A percentile compares a stretch with the other conserved stretches of the same genome.
Evolutionary conservation across 2,329 filamentous ascomycete species (phyloP).

Genomic region (Aspergillus hortae): DNA sequence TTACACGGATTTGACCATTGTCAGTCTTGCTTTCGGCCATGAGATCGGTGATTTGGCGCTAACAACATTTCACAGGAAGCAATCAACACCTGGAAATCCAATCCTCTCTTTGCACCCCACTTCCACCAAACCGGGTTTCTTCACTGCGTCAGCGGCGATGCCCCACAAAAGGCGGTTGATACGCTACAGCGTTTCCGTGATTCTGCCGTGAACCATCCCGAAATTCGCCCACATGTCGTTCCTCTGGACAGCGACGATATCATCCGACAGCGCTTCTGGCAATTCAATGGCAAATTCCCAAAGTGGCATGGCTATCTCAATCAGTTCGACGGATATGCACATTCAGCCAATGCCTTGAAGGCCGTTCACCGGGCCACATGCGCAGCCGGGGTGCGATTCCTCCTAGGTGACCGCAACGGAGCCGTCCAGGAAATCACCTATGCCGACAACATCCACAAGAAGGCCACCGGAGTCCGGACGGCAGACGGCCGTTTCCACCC

Average conservation of each 20-base stretch:
- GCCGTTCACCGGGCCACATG: conserved; percentile 46
- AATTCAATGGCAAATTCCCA: conserved; percentile 47
- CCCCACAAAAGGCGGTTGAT: conserved; percentile 47
- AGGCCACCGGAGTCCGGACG: conserved; percentile 36
- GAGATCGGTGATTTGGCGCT: neutral
- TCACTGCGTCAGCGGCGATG: conserved; percentile 48
- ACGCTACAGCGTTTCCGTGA: conserved; percentile 44
- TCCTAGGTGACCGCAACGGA: conserved; percentile 40
- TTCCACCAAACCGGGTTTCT: conserved; percentile 53
- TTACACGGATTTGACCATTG: conserved; percentile 54
- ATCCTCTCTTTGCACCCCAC: conserved; percentile 50
- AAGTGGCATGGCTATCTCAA: conserved; percentile 61
- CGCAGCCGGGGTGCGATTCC: conserved; percentile 41
- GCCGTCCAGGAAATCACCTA: conserved; percentile 42
- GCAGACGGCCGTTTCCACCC: conserved; percentile 36
- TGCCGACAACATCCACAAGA: conserved; percentile 7
- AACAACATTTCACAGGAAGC: conserved; percentile 39
- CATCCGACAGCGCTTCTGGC: conserved; percentile 45
- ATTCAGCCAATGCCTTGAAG: conserved; percentile 51
- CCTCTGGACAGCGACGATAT: conserved; percentile 36
- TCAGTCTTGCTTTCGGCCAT: conserved; percentile 22
- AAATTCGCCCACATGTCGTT: conserved; percentile 40
- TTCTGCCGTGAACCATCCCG: conserved; percentile 30
- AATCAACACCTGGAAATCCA: conserved; percentile 51
- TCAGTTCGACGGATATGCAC: conserved; percentile 55